Percentiles rank a stretch among this genome's conserved stretches.
Conservation (phyloP, 768 basidiomycete species). For the Macrolepiota dolichaula region DNA sequence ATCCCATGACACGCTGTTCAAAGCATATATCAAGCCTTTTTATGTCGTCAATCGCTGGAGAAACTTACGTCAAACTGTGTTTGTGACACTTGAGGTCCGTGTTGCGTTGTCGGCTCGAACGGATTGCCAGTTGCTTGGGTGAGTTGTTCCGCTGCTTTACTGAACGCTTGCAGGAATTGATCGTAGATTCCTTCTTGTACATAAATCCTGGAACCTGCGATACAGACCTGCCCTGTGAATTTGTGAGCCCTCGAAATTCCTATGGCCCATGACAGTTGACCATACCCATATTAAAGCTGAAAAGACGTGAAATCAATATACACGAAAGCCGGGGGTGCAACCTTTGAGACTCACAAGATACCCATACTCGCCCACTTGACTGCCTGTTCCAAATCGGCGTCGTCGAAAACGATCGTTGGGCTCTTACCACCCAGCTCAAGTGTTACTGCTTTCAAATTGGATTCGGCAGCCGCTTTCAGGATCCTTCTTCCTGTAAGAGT, state of each 20-base stretch:
- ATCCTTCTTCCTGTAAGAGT: constrained; percentile 69
- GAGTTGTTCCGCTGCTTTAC: constrained; percentile 45
- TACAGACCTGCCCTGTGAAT: constrained; percentile 58
- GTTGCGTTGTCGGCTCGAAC: constrained; percentile 53
- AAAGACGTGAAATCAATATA: neutral
- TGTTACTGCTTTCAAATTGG: constrained; percentile 73
- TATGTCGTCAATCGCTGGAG: neutral
- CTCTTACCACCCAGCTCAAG: constrained; percentile 76
- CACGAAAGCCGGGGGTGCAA: neutral
- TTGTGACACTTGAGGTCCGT: constrained; percentile 79
- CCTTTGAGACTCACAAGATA: constrained; percentile 54
- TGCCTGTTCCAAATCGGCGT: constrained; percentile 63
- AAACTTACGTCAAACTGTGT: constrained; percentile 42
- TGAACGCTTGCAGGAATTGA: constrained; percentile 66
- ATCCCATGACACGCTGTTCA: constrained; percentile 14
- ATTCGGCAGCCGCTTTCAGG: constrained; percentile 65
- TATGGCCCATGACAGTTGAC: neutral
- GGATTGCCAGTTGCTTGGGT: constrained; percentile 60
- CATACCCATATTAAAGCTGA: constrained; percentile 6
- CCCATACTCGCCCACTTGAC: constrained; percentile 64
- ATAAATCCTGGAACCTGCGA: constrained; percentile 82
- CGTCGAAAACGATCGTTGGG: constrained; percentile 61
- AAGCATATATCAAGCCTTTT: neutral
- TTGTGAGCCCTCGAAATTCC: neutral
- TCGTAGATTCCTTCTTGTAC: constrained; percentile 83